A percentile compares a stretch with the other conserved stretches of the same genome.
Evolutionary conservation across 352 stramenopile species (phyloP).

Genomic region (Phytophthora constricta): DNA sequence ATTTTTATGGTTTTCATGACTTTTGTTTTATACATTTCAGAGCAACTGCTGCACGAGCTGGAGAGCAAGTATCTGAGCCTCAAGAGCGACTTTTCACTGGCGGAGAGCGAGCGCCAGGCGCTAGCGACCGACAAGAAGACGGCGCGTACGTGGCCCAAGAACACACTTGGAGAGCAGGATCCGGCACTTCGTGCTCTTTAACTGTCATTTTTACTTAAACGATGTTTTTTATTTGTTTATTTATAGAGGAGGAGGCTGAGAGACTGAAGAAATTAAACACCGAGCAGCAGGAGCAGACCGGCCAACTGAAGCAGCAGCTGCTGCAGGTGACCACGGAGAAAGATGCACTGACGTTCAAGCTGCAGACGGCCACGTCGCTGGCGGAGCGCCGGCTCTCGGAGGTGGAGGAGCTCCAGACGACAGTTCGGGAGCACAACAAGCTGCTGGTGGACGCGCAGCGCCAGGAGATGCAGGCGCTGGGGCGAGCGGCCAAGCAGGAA

Average conservation of each 20-base stretch:
- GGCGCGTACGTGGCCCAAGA: constrained; percentile 47
- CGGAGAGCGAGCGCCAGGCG: constrained; percentile 62
- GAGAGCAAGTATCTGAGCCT: constrained; percentile 74
- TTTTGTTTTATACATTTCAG: constrained; percentile 33
- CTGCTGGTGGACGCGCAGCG: constrained; percentile 62
- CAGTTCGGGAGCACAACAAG: constrained; percentile 60
- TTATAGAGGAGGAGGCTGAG: constrained; percentile 41
- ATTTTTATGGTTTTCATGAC: constrained; percentile 15
- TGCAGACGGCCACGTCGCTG: constrained; percentile 53
- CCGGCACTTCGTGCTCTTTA: constrained; percentile 10
- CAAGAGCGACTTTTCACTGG: constrained; percentile 64
- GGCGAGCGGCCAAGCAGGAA: constrained; percentile 64
- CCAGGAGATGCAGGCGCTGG: constrained; percentile 69
- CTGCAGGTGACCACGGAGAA: constrained; percentile 53
- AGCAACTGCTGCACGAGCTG: constrained; percentile 82
- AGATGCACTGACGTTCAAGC: constrained; percentile 59
- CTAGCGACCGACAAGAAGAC: constrained; percentile 53
- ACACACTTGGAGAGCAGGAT: not conserved
- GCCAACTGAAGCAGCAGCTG: constrained; percentile 50
- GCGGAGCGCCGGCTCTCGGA: constrained; percentile 69
- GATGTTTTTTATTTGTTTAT: not conserved
- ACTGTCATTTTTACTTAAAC: constrained; percentile 8
- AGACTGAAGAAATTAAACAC: constrained; percentile 28
- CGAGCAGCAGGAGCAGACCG: constrained; percentile 37
- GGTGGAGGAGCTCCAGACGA: constrained; percentile 65